Conservation (phyloP, 2,329 filamentous ascomycete genomes). For the Apiospora aurea region DNA sequence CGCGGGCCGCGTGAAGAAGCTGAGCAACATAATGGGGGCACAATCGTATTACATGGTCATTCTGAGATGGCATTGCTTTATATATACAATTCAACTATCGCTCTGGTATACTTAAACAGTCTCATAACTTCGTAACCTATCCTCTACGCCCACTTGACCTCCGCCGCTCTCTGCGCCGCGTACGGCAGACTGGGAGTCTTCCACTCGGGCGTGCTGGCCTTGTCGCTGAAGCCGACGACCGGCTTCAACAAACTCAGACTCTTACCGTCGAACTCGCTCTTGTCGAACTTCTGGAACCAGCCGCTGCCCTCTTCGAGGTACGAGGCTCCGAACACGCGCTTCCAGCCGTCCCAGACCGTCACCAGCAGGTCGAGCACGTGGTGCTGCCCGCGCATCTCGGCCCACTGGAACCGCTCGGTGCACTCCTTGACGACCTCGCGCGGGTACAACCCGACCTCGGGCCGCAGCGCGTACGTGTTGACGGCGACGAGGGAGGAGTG, state of each 20-base stretch:
- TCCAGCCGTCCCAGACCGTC: slow-evolving; percentile 37
- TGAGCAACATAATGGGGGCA: no score
- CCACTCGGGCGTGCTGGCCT: slow-evolving; percentile 33
- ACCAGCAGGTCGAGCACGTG: slow-evolving; percentile 38
- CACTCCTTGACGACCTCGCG: slow-evolving; percentile 33
- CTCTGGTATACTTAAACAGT: not conserved
- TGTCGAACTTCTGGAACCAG: slow-evolving; percentile 37
- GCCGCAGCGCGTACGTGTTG: slow-evolving; percentile 38
- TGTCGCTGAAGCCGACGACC: slow-evolving; percentile 35
- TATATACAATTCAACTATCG: not conserved
- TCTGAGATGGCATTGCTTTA: no score
- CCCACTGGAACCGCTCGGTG: slow-evolving; percentile 37
- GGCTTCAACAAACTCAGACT: slow-evolving; percentile 37
- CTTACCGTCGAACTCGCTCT: slow-evolving; percentile 34
- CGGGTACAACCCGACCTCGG: slow-evolving; percentile 43
- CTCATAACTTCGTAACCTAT: slow-evolving; percentile 13
- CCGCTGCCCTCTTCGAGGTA: slow-evolving; percentile 35
- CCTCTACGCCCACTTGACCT: not conserved
- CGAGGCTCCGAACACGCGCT: slow-evolving; percentile 28
- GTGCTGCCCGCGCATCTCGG: slow-evolving; percentile 37
- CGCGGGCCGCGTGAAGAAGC: no score
- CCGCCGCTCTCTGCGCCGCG: slow-evolving; percentile 29
- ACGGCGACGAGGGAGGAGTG: slow-evolving; percentile 40
- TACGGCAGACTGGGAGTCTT: slow-evolving; percentile 36
- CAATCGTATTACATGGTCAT: no score